These are phyloP conservation scores for Jatropha curcas DNA, from an alignment of 345 rosid genomes.

Conservation along the genomic window DNA sequence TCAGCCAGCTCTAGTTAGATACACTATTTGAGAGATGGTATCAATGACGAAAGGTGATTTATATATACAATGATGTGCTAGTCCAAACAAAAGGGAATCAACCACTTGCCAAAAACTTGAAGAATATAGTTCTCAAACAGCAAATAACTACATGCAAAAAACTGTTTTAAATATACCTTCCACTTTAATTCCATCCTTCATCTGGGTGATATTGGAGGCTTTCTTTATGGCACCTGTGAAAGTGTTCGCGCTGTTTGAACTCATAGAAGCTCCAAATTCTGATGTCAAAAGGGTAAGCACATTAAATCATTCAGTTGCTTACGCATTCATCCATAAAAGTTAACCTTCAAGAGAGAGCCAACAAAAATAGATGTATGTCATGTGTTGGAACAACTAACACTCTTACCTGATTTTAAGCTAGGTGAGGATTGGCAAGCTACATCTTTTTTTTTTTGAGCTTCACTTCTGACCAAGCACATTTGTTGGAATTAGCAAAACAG, in stretches of 20 bases:
- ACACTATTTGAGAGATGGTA: slow-evolving; percentile 2
- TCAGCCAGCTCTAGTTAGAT: background rate
- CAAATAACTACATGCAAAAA: background rate
- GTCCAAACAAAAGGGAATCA: background rate
- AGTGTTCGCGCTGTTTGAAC: slow-evolving; percentile 36
- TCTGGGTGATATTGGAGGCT: slow-evolving; percentile 44
- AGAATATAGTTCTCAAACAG: background rate
- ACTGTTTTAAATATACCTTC: slow-evolving; percentile 63
- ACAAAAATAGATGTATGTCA: slow-evolving; percentile 5
- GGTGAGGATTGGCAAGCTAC: slow-evolving; percentile 46
- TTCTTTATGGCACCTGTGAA: slow-evolving; percentile 44
- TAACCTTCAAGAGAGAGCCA: slow-evolving; percentile 7
- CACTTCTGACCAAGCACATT: slow-evolving; percentile 46
- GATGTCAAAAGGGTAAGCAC: slow-evolving; percentile 17
- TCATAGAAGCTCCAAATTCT: slow-evolving; percentile 29
- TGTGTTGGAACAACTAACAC: slow-evolving; percentile 11
- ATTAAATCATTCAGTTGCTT: slow-evolving; percentile 12
- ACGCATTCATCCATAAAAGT: background rate
- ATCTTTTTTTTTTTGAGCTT: slow-evolving; percentile 52
- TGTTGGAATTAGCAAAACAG: slow-evolving; percentile 19
- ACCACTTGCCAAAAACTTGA: background rate
- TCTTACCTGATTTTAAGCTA: slow-evolving; percentile 46
- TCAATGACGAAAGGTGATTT: slow-evolving; percentile 1
- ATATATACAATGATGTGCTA: background rate
- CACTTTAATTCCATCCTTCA: slow-evolving; percentile 55